phyloP scores from a whole-genome alignment of 345 rosid species.

The Acer negundo region DNA sequence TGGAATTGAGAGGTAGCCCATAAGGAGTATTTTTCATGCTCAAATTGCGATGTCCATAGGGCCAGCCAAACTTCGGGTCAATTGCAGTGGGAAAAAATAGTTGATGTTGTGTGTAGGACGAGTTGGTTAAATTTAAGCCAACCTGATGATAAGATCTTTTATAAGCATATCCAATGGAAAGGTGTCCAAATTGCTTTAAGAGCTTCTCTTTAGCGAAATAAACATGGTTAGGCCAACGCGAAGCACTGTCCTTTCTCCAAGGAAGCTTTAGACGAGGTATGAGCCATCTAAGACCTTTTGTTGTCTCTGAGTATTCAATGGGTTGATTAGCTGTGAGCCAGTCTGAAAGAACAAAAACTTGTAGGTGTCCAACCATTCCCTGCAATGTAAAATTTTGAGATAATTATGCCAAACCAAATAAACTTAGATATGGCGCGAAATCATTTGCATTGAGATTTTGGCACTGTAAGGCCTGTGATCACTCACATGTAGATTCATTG shows the following conservation, averaged over 20 bases:
- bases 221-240: conserved; percentile 38
- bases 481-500: conserved; percentile 47
- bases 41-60: conserved; percentile 27
- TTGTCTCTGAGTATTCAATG: conserved; percentile 58
- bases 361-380: conserved; percentile 64
- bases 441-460: not conserved
- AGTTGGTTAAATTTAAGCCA: conserved; percentile 8
- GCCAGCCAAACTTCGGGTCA: conserved; percentile 20
- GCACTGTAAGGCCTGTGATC: not conserved
- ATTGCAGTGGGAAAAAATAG: conserved; percentile 14
- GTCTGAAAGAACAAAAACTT: conserved; percentile 57
- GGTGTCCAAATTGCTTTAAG: not conserved
- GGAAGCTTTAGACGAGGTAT: conserved; percentile 59
- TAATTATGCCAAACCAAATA: not conserved
- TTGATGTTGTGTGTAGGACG: conserved; percentile 9
- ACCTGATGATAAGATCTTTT: conserved; percentile 10
- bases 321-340: conserved; percentile 48
- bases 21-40: conserved; percentile 39
- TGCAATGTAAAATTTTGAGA: conserved; percentile 13
- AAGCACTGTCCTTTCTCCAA: conserved; percentile 43
- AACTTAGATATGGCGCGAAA: conserved; percentile 3
- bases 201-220: conserved; percentile 21
- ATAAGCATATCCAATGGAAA: conserved; percentile 5
- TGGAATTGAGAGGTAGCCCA: conserved; percentile 45
- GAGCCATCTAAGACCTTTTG: conserved; percentile 57